Evolutionary conservation across 139 green algal genomes (phyloP).

Genomic region (Micractinium conductrix): DNA sequence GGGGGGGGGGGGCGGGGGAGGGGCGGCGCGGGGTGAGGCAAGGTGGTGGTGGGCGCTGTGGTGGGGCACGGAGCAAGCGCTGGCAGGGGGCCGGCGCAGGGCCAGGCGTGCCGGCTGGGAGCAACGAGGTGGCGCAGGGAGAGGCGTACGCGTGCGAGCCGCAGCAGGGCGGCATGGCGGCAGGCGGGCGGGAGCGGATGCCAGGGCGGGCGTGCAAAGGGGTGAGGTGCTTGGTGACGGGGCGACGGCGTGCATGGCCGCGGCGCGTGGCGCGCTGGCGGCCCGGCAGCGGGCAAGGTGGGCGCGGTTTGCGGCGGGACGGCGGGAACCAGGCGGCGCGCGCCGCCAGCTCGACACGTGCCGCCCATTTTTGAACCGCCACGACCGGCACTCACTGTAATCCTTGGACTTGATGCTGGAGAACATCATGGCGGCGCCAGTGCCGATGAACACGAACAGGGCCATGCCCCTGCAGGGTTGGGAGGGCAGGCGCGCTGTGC

Average conservation of each 20-base stretch:
- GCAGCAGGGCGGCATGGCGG: no score
- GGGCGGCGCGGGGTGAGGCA: background rate
- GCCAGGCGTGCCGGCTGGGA: background rate
- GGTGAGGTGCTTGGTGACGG: no score
- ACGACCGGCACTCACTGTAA: background rate
- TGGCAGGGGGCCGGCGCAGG: background rate
- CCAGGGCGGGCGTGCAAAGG: no score
- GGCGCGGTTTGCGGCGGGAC: background rate
- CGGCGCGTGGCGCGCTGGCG: no score
- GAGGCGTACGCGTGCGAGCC: no score
- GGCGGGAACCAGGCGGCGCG: no score
- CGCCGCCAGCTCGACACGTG: background rate
- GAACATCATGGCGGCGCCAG: slow-evolving; percentile 9
- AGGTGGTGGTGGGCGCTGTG: background rate
- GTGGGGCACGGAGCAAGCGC: background rate
- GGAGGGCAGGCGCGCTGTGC: background rate
- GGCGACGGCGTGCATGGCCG: no score
- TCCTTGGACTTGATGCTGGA: background rate
- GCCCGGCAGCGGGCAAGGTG: background rate
- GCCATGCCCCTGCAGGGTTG: slow-evolving; percentile 3
- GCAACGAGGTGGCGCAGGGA: background rate
- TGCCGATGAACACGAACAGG: slow-evolving; percentile 21
- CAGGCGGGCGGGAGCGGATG: no score
- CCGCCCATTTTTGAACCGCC: background rate
- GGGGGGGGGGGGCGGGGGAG: background rate